Conservation (phyloP, 176 grass and related monocot genomes). For the Triticum urartu region DNA sequence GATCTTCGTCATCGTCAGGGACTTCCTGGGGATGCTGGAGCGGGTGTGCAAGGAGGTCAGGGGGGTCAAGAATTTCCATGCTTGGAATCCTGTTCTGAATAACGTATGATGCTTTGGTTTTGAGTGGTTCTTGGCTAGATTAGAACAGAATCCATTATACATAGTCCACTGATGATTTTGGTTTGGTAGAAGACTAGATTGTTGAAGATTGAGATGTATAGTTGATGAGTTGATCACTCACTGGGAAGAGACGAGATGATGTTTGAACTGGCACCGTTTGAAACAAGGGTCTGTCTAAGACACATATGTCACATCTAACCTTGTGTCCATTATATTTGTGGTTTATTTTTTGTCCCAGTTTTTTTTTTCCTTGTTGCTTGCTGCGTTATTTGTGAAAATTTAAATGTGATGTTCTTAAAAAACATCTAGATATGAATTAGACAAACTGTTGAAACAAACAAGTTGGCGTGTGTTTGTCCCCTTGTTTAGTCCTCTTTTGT, state of each 20-base stretch:
- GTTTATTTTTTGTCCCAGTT: too few species aligned
- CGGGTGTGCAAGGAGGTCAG: constrained; percentile 76
- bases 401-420: too few species aligned
- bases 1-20: constrained; percentile 95
- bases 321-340: too few species aligned
- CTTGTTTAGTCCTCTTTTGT: constrained; percentile 24
- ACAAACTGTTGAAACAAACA: constrained; percentile 6
- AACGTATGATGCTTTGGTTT: constrained; percentile 30
- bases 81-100: constrained; percentile 32
- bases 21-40: constrained; percentile 85
- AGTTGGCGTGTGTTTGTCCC: constrained; percentile 15
- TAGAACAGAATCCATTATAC: constrained; percentile 18
- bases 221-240: constrained; percentile 23
- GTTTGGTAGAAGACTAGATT: not conserved
- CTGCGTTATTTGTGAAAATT: too few species aligned
- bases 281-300: not conserved
- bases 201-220: not conserved
- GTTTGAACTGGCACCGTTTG: not conserved
- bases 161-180: constrained; percentile 1
- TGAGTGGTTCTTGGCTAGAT: constrained; percentile 15
- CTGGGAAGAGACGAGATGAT: constrained; percentile 3
- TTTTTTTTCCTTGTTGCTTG: too few species aligned
- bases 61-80: constrained; percentile 38
- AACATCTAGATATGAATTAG: too few species aligned
- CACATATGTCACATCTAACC: too few species aligned